phyloP scores from a whole-genome alignment of 2,329 filamentous ascomycete species.

The Chaetomium globosum region DNA sequence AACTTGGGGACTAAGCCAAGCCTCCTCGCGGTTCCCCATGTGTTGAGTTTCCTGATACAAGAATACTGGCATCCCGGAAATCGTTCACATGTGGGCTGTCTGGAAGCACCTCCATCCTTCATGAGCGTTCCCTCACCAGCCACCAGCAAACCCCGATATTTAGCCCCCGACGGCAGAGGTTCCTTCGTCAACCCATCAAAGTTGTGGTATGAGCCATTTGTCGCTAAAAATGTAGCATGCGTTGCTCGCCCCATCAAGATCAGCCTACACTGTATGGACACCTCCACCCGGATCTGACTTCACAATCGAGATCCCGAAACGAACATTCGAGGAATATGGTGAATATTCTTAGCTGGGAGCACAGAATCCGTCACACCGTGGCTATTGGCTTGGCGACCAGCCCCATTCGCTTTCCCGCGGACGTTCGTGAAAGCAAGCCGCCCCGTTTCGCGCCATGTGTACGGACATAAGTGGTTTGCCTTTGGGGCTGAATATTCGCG shows the following conservation, averaged over 20 bases:
- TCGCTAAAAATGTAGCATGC: not conserved
- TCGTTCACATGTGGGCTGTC: not conserved
- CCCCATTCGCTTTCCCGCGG: not conserved
- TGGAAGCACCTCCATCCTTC: not conserved
- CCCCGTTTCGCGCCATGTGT: conserved; percentile 19
- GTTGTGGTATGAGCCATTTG: not conserved
- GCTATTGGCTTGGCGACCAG: conserved; percentile 25
- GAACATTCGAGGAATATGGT: not conserved
- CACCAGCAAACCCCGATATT: not conserved
- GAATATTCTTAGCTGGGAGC: not conserved
- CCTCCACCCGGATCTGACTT: not conserved
- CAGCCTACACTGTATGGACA: no score
- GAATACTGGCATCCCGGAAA: not conserved
- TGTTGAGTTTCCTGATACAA: not conserved
- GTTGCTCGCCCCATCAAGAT: not conserved
- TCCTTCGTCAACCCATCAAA: not conserved
- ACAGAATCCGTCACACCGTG: conserved; percentile 8
- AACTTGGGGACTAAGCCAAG: no score
- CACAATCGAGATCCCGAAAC: not conserved
- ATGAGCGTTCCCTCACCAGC: not conserved
- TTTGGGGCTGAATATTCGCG: not conserved
- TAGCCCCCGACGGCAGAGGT: not conserved
- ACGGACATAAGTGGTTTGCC: conserved; percentile 9
- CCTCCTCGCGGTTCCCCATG: not conserved
- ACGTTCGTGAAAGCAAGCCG: not conserved